These are phyloP conservation scores for Aspergillus thermomutatus DNA, from an alignment of 2,329 filamentous ascomycete genomes.

Conservation along the genomic window DNA sequence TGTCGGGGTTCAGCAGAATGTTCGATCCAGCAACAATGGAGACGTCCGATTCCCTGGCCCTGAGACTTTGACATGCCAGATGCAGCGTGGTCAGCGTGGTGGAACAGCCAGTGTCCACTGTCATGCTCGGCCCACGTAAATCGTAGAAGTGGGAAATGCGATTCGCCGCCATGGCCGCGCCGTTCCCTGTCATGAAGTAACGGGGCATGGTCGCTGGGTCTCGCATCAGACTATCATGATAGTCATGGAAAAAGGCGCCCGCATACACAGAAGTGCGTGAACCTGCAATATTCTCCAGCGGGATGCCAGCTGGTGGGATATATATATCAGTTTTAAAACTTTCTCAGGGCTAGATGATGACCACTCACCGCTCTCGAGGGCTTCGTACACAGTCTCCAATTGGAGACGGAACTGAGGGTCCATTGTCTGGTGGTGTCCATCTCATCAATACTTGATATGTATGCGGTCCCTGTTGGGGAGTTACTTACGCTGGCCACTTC, in stretches of 20 bases:
- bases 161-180: no score
- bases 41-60: no score
- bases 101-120: no score
- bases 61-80: no score
- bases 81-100: no score
- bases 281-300: conserved; percentile 19
- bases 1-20: no score
- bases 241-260: conserved; percentile 26
- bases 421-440: conserved; percentile 15
- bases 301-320: conserved; percentile 20
- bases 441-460: no score
- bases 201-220: conserved; percentile 16
- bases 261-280: conserved; percentile 27
- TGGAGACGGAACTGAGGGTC: conserved; percentile 35
- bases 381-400: conserved; percentile 33
- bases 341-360: neutral
- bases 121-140: no score
- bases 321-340: neutral
- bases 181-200: neutral
- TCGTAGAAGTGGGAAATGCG: no score
- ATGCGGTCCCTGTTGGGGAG: no score
- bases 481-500: conserved; percentile 23
- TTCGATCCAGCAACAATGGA: no score
- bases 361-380: conserved; percentile 25
- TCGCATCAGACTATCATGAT: conserved; percentile 19